Evolutionary conservation across 2,329 filamentous ascomycete genomes (phyloP).

Genomic region (Plenodomus biglobosus): DNA sequence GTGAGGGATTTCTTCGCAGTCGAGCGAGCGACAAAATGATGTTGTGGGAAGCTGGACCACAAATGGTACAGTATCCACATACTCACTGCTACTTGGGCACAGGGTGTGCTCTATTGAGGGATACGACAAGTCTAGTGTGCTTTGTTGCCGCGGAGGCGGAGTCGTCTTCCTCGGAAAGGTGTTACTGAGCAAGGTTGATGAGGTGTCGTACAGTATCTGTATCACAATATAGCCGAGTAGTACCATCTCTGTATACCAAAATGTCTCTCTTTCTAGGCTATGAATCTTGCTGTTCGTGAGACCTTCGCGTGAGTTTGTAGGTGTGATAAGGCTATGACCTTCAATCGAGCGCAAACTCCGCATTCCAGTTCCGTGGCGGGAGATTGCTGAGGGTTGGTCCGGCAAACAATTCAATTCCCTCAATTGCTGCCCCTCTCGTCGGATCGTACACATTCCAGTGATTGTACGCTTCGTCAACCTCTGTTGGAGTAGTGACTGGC

Average conservation of each 20-base stretch:
- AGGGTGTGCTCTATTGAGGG: neutral
- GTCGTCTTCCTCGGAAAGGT: neutral
- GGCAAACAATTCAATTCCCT: neutral
- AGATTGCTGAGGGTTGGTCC: neutral
- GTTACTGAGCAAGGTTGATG: neutral
- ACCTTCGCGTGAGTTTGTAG: constrained; percentile 2
- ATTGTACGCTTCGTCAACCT: constrained; percentile 32
- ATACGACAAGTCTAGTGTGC: neutral
- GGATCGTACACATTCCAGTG: constrained; percentile 37
- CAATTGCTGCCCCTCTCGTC: constrained; percentile 3
- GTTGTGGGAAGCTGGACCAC: neutral
- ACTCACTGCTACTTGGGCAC: too few species aligned
- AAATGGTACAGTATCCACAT: too few species aligned
- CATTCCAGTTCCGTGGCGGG: constrained; percentile 37
- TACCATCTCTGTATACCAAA: neutral
- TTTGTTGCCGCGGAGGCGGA: neutral
- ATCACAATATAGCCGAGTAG: neutral
- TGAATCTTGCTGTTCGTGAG: neutral
- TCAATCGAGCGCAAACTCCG: constrained; percentile 33
- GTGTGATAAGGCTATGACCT: neutral
- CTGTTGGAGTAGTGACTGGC: constrained; percentile 8
- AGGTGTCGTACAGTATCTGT: neutral
- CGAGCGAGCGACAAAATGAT: neutral
- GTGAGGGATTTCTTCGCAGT: neutral
- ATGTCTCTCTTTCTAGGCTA: neutral